A percentile compares a stretch with the other conserved stretches of the same genome.
These are phyloP conservation scores for Scenedesmus sp. DNA, from an alignment of 163 green algal genomes.

Conservation along the genomic window DNA sequence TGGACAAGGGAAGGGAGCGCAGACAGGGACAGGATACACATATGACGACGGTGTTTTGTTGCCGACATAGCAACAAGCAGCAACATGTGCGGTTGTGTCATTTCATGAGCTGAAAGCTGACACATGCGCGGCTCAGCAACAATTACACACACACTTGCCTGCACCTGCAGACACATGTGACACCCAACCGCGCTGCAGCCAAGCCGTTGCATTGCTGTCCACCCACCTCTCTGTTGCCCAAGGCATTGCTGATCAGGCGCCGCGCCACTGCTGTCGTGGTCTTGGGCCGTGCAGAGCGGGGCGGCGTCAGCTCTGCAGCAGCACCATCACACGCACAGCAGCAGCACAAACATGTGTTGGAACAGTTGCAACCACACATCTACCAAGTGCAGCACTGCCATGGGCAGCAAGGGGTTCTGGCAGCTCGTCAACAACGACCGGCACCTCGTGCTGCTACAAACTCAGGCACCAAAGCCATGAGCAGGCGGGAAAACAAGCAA, in stretches of 20 bases:
- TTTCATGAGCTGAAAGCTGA: background rate
- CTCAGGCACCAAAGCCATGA: background rate
- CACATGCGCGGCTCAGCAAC: background rate
- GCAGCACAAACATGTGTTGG: background rate
- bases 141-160: background rate
- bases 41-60: background rate
- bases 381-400: background rate
- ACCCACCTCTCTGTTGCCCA: slow-evolving; percentile 53
- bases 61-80: background rate
- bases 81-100: background rate
- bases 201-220: background rate
- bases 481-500: background rate
- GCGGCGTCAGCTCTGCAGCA: slow-evolving; percentile 57
- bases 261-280: slow-evolving; percentile 62
- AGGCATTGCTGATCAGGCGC: slow-evolving; percentile 57
- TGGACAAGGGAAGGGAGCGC: slow-evolving; percentile 12
- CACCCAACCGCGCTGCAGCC: background rate
- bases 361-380: too few species aligned
- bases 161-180: background rate
- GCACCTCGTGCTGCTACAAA: background rate
- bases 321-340: background rate
- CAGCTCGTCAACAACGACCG: background rate
- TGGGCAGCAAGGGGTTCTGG: background rate
- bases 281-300: slow-evolving; percentile 51
- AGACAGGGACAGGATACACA: background rate